Percentiles rank a stretch among this genome's conserved stretches.
These are phyloP conservation scores for Mortierella sp. DNA, from an alignment of 371 early-diverging fungal genomes.

Conservation along the genomic window DNA sequence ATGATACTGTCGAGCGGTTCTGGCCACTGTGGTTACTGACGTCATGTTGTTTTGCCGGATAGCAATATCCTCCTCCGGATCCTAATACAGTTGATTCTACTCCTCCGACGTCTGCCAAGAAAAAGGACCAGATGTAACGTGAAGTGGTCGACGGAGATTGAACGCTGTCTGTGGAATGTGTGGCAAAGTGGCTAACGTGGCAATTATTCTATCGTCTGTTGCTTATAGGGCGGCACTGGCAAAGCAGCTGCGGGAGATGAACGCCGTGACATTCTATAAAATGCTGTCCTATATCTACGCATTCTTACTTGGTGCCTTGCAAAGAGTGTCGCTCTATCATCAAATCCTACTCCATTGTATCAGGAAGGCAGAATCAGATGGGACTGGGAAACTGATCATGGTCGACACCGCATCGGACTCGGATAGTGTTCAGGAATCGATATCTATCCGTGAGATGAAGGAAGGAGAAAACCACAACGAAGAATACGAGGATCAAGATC, in stretches of 20 bases:
- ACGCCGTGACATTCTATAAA: slow-evolving; percentile 83
- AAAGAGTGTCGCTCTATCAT: slow-evolving; percentile 71
- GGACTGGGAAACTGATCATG: slow-evolving; percentile 43
- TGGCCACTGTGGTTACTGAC: too few species aligned
- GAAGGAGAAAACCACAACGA: slow-evolving; percentile 12
- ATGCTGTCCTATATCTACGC: slow-evolving; percentile 78
- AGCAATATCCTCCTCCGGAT: slow-evolving; percentile 59
- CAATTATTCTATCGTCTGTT: background rate
- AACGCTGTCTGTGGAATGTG: too few species aligned
- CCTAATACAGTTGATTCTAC: slow-evolving; percentile 23
- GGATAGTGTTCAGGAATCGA: slow-evolving; percentile 46
- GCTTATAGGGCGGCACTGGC: slow-evolving; percentile 50
- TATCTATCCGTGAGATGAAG: slow-evolving; percentile 30
- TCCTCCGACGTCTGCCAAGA: slow-evolving; percentile 37
- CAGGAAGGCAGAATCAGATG: slow-evolving; percentile 60
- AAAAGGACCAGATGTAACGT: slow-evolving; percentile 62
- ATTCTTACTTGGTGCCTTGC: slow-evolving; percentile 70
- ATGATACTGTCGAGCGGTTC: too few species aligned
- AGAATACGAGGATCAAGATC: slow-evolving; percentile 23
- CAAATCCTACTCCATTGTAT: slow-evolving; percentile 62
- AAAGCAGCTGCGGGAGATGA: slow-evolving; percentile 73
- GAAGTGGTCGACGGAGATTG: too few species aligned
- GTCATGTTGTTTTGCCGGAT: background rate
- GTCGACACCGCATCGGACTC: slow-evolving; percentile 50
- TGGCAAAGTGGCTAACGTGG: too few species aligned